Conservation (phyloP, 345 rosid genomes). For the Geranium rotundifolium region DNA sequence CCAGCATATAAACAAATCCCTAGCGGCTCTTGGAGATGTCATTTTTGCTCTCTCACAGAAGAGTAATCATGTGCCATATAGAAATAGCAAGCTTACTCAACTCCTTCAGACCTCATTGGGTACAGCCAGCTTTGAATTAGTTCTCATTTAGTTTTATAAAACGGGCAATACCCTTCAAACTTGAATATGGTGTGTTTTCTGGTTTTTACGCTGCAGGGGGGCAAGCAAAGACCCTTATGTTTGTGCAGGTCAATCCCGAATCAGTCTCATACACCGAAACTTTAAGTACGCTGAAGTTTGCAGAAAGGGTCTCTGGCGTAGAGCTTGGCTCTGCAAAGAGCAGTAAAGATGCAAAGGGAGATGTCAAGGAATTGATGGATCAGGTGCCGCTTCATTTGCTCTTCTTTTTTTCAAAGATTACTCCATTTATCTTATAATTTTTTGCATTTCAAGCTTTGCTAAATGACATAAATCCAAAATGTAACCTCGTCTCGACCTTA, state of each 20-base stretch:
- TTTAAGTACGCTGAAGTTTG: slow-evolving; percentile 83
- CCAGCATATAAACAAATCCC: slow-evolving; percentile 91
- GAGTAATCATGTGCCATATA: slow-evolving; percentile 75
- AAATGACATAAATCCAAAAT: background rate
- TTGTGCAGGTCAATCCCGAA: slow-evolving; percentile 96
- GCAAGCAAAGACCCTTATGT: slow-evolving; percentile 91
- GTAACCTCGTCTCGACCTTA: background rate
- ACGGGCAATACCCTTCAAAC: background rate
- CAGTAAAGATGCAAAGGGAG: slow-evolving; percentile 66
- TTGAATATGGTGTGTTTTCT: no score
- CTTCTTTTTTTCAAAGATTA: background rate
- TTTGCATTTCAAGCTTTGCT: background rate
- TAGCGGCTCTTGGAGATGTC: slow-evolving; percentile 92
- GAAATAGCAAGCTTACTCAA: slow-evolving; percentile 99
- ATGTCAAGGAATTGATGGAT: slow-evolving; percentile 72
- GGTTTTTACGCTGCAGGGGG: slow-evolving; percentile 44
- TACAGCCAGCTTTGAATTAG: slow-evolving; percentile 5
- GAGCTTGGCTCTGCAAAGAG: slow-evolving; percentile 92
- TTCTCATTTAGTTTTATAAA: background rate
- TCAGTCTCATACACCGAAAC: slow-evolving; percentile 59
- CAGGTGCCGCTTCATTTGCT: slow-evolving; percentile 31
- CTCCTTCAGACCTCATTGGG: slow-evolving; percentile 84
- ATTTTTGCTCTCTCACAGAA: slow-evolving; percentile 83
- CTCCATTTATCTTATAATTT: no score
- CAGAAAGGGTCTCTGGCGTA: slow-evolving; percentile 90